Conservation (phyloP, 1,284 basidiomycete species). For the Cryptococcus sp. region DNA sequence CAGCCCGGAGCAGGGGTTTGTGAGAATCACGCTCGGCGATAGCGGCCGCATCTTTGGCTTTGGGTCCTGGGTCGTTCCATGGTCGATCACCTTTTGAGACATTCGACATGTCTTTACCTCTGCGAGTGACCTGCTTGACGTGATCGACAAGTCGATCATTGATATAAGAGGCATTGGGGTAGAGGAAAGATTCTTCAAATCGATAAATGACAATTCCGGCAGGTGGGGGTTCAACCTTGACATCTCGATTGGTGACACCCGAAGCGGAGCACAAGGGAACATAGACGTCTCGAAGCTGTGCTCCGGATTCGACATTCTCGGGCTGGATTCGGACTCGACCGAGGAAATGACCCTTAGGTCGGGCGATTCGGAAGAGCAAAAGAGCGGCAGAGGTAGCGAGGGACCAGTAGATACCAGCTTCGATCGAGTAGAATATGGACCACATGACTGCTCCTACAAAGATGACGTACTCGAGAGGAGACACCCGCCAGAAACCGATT, state of each 20-base stretch:
- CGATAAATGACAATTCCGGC: constrained; percentile 90
- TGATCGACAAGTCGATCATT: constrained; percentile 75
- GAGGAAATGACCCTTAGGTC: constrained; percentile 85
- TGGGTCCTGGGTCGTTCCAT: constrained; percentile 91
- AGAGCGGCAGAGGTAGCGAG: constrained; percentile 74
- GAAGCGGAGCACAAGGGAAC: constrained; percentile 61
- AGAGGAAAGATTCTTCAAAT: constrained; percentile 88
- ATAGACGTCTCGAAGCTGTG: constrained; percentile 57
- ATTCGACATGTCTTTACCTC: constrained; percentile 67
- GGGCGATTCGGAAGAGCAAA: constrained; percentile 86
- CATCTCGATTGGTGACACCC: constrained; percentile 62
- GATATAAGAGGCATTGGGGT: constrained; percentile 80
- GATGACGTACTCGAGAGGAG: constrained; percentile 89
- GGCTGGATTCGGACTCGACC: constrained; percentile 63
- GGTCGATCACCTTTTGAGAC: constrained; percentile 68
- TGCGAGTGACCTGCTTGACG: constrained; percentile 70
- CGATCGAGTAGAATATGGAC: constrained; percentile 82
- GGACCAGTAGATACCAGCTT: constrained; percentile 92
- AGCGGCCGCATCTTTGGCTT: constrained; percentile 51
- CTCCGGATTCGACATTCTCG: constrained; percentile 47
- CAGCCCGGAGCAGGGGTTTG: constrained; percentile 70
- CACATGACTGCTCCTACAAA: constrained; percentile 77
- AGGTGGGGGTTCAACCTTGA: constrained; percentile 72
- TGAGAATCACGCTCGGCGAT: constrained; percentile 59
- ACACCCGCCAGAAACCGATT: constrained; percentile 91